phyloP scores from a whole-genome alignment of 495 filamentous ascomycete species.

The Aspergillus kassunensis region DNA sequence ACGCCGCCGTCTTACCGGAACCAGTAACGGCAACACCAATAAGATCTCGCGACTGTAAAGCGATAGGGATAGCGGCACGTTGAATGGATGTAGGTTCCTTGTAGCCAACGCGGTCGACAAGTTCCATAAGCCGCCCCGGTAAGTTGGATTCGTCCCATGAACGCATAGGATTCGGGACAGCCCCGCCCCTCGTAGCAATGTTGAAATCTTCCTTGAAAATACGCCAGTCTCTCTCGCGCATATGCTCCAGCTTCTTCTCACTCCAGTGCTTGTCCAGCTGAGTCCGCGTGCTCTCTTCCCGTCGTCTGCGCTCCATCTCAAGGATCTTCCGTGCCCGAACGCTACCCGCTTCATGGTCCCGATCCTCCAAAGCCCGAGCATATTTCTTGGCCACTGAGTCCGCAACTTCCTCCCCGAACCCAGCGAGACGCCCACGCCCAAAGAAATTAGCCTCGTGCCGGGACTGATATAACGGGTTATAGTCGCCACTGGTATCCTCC shows the following conservation, averaged over 20 bases:
- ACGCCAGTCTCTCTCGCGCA: slow-evolving; percentile 98
- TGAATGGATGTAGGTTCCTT: slow-evolving; percentile 91
- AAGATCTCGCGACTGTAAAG: slow-evolving; percentile 85
- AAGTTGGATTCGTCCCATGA: slow-evolving; percentile 85
- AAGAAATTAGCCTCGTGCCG: slow-evolving; percentile 73
- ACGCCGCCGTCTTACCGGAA: slow-evolving; percentile 97
- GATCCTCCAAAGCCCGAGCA: slow-evolving; percentile 69
- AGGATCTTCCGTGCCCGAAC: slow-evolving; percentile 75
- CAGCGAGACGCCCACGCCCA: slow-evolving; percentile 75
- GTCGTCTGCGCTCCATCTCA: slow-evolving; percentile 79
- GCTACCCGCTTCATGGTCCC: slow-evolving; percentile 76
- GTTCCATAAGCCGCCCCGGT: slow-evolving; percentile 74
- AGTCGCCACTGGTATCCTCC: slow-evolving; percentile 88
- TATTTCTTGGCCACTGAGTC: slow-evolving; percentile 69
- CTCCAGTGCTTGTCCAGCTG: slow-evolving; percentile 92
- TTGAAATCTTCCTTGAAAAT: slow-evolving; percentile 99
- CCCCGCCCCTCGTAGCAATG: slow-evolving; percentile 86
- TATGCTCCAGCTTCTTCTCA: slow-evolving; percentile 90
- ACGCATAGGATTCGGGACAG: slow-evolving; percentile 94
- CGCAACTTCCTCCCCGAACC: slow-evolving; percentile 72
- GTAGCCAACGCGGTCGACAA: slow-evolving; percentile 84
- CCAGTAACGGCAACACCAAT: slow-evolving; percentile 98
- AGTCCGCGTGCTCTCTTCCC: slow-evolving; percentile 69
- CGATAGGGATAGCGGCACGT: slow-evolving; percentile 92
- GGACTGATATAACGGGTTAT: slow-evolving; percentile 82